Base-by-base conservation (phyloP, 345 rosid species). In the Syzygium aqueum region DNA sequence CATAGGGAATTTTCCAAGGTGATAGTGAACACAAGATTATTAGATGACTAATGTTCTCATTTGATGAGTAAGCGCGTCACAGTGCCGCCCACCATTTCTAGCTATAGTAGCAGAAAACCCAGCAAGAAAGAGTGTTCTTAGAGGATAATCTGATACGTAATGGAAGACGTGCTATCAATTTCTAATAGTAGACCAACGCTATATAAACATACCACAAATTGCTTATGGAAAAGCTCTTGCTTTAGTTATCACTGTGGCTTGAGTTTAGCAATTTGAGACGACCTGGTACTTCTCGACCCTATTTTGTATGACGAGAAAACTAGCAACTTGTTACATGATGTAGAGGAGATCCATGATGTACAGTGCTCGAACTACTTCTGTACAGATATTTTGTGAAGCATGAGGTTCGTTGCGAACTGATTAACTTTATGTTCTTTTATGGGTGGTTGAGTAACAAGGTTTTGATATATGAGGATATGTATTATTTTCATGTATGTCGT, bases 291-390 rank as follows among this genome's bases (percentile, higher is more conserved):
- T 30, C 43, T 30, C 8, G 6, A 30, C 11, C 11, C 1, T 8
- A 30, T 65, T 16, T 17, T n/a, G 0, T 23, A 30, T 30, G 11
- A 16, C 0, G 1, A 30, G 6, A 21, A 65, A 61, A 63, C 19
- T 63, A n/a, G 9, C 2, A n/a, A 30, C 1, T 9, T 11, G 23
- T 67, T 3, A 4, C 0, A 67, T 30, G 46, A 67, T 16, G 10
- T 8, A 33, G 13, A 30, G 7, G 78, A 67, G 22, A 16, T 33
- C 0, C 2, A 5, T 3, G 3, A 33, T 11, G 5, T 67, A 17
- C 22, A 6, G 4, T 33, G 0, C 78, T 33, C 0, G 6, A 67
- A 33, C 5, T 3, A 30, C 19, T 67, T 65, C 37, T 2, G 0
- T 30, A 67, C 6, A 16, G 3, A 17, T 67, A 0, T 57, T 59